Base-by-base conservation (phyloP, 2,329 filamentous ascomycete genomes). In the Ceratocystis ficicola region DNA sequence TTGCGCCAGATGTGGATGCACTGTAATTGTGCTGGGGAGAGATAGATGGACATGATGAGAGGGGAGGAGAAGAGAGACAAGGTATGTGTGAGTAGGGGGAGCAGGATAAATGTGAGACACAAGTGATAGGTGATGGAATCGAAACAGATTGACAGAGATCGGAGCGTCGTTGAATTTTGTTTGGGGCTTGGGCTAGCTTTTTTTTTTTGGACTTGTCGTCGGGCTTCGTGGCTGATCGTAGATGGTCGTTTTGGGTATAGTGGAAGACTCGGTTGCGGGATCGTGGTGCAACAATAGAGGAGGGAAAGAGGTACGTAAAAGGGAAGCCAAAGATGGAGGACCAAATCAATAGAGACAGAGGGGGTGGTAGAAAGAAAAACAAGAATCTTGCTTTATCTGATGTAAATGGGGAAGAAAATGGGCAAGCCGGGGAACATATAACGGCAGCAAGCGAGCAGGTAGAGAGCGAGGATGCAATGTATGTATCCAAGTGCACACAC, bases 1-100 rank as follows among this genome's bases (percentile, higher is more conserved):
- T 73, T 73, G 65, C 78, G 77, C 81, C 81, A 83, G 67, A 78
- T 74, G 67, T 78, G 72, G 69, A 83, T 80, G 71, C 77, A 76
- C 62, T 74, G 71, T 62, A 76, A 73, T 66, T 75, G 75, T 15
- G 63, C 63, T 44, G 66, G 66, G 5, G 66, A 67, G 20, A 65
- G 48, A 41, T 67, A 67, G 32, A 67, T 65, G 44, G 66, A 67
- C 66, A 67, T 67, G 28, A 22, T 46, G 32, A 41, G 32, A 15
- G 48, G 28, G 48, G 22, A 52, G 30, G 52, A 48, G 50, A 44
- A 5, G 52, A 28, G 25, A 57, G 22, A 28, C 12, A 28, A 57
- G 52, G 52, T 8, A 25, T 3, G 22, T 55, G 15, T 22, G 10
- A 55, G 50, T 20, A 22, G 12, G 50, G n/a, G 44, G 44, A 20